Evolutionary conservation across 2,329 filamentous ascomycete species (phyloP).

Genomic region (Arthrinium phaeospermum): DNA sequence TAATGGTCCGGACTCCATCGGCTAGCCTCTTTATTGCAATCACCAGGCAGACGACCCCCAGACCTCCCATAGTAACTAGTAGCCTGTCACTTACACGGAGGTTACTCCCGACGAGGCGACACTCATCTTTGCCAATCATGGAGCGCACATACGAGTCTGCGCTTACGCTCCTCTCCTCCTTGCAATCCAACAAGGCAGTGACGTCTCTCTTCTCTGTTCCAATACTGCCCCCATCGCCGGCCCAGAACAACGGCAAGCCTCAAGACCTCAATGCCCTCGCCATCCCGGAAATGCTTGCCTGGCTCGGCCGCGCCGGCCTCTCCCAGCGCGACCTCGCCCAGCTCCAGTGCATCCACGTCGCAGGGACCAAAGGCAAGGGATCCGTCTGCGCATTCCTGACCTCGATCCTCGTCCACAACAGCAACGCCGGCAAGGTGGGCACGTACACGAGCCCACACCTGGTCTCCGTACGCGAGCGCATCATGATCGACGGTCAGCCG

Average conservation of each 20-base stretch:
- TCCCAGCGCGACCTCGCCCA: conserved; percentile 51
- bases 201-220: conserved; percentile 52
- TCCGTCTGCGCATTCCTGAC: conserved; percentile 86
- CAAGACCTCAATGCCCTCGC: conserved; percentile 71
- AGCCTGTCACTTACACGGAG: conserved; percentile 5
- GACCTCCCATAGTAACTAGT: neutral
- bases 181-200: conserved; percentile 80
- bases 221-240: conserved; percentile 41
- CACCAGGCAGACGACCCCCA: neutral
- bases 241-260: conserved; percentile 33
- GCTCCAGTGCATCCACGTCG: conserved; percentile 74
- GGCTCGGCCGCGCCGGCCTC: conserved; percentile 78
- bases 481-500: conserved; percentile 76
- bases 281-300: conserved; percentile 82
- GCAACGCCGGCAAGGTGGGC: conserved; percentile 59
- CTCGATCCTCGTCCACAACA: conserved; percentile 67
- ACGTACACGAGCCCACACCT: conserved; percentile 89
- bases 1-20: neutral
- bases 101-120: neutral
- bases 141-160: conserved; percentile 65
- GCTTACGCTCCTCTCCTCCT: conserved; percentile 73
- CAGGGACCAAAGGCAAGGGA: conserved; percentile 94
- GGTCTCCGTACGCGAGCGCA: conserved; percentile 82
- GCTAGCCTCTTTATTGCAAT: neutral
- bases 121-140: conserved; percentile 8